Evolutionary conservation across 345 rosid genomes (phyloP).

Genomic region (Melaleuca quinquenervia): DNA sequence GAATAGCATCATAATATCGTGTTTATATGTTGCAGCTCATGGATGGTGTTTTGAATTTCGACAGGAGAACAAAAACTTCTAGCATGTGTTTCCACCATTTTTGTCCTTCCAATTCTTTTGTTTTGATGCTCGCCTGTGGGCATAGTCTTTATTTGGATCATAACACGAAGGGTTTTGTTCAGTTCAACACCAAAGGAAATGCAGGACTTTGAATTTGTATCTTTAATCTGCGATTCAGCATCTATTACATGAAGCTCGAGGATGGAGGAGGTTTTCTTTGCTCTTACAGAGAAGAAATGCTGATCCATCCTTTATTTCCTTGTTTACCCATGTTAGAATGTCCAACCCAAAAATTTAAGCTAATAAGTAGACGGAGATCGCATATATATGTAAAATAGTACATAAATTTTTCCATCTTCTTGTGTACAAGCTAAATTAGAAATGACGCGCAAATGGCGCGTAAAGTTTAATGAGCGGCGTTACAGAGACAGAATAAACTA

Average conservation of each 20-base stretch:
- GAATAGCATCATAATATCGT: background rate
- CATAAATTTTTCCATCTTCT: background rate
- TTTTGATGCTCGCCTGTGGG: background rate
- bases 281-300: background rate
- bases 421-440: accelerated
- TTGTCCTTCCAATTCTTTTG: background rate
- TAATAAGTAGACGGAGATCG: background rate
- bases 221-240: background rate
- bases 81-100: background rate
- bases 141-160: background rate
- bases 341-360: background rate
- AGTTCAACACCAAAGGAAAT: background rate
- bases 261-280: background rate
- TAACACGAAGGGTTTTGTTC: background rate
- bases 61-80: background rate
- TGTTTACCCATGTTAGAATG: accelerated
- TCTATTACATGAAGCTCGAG: background rate
- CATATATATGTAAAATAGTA: background rate
- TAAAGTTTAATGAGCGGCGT: background rate
- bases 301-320: background rate
- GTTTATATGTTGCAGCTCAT: background rate
- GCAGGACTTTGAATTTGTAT: background rate
- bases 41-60: background rate
- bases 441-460: too few relatives aligned
- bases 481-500: background rate